Evolutionary conservation across 179 eudicot genomes (phyloP).

Genomic region (Amaranthus tricolor): DNA sequence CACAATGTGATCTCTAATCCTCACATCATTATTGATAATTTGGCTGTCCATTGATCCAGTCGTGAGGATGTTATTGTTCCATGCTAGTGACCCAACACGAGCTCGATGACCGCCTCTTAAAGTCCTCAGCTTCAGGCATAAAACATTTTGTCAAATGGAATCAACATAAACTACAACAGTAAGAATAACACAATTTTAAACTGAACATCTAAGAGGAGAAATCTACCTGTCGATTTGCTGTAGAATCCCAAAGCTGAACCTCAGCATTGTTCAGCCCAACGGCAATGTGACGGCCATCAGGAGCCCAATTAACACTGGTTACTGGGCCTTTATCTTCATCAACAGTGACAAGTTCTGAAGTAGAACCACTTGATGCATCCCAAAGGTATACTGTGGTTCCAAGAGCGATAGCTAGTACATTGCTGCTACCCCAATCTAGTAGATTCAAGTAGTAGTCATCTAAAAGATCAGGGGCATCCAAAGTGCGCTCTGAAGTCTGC

Average conservation of each 20-base stretch:
- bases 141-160: not conserved
- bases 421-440: conserved; percentile 71
- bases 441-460: conserved; percentile 73
- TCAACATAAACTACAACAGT: not conserved
- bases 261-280: conserved; percentile 61
- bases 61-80: conserved; percentile 62
- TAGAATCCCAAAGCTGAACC: conserved; percentile 86
- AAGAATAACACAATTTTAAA: not conserved
- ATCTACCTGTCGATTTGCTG: conserved; percentile 45
- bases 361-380: conserved; percentile 30
- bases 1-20: conserved; percentile 50
- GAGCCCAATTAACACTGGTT: conserved; percentile 75
- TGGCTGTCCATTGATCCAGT: conserved; percentile 62
- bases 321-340: conserved; percentile 48
- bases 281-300: conserved; percentile 65
- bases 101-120: conserved; percentile 63
- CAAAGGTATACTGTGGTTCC: conserved; percentile 31
- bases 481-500: conserved; percentile 62
- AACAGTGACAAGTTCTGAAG: conserved; percentile 30
- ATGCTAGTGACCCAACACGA: conserved; percentile 57
- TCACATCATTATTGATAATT: conserved; percentile 61
- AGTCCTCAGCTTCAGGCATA: conserved; percentile 51
- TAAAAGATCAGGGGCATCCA: conserved; percentile 65
- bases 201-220: no score
- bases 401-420: conserved; percentile 55